Conservation (phyloP, 805 yeast genomes). For the Spencermartinsiella europaea region DNA sequence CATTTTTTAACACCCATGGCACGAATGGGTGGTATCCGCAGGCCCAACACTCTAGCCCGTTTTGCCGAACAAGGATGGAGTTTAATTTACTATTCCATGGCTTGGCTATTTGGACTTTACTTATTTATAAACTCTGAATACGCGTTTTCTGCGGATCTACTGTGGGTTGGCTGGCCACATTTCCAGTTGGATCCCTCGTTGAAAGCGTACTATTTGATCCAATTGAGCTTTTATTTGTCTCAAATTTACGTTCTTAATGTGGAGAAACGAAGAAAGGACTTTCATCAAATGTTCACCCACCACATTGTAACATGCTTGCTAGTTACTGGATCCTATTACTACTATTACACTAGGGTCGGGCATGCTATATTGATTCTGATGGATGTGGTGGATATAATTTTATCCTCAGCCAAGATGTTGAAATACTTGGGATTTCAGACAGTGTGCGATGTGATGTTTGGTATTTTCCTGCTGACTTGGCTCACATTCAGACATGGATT, state of each 20-base stretch:
- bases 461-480: constrained; percentile 65
- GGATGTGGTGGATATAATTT: constrained; percentile 76
- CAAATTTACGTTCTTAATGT: constrained; percentile 72
- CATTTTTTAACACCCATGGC: constrained; percentile 57
- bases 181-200: constrained; percentile 45
- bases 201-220: constrained; percentile 67
- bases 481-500: constrained; percentile 64
- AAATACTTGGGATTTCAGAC: constrained; percentile 60
- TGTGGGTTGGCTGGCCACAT: constrained; percentile 75
- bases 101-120: constrained; percentile 53
- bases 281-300: constrained; percentile 80
- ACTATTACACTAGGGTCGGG: constrained; percentile 71
- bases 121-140: constrained; percentile 57
- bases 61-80: constrained; percentile 89
- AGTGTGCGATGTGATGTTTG: constrained; percentile 65
- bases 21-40: constrained; percentile 35
- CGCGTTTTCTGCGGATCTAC: constrained; percentile 49
- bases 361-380: constrained; percentile 70
- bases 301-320: constrained; percentile 74
- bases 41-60: constrained; percentile 52
- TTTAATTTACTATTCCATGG: constrained; percentile 49
- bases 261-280: constrained; percentile 78
- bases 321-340: constrained; percentile 65
- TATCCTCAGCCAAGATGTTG: constrained; percentile 69
- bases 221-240: constrained; percentile 75